Evolutionary conservation across 2,329 filamentous ascomycete genomes (phyloP).

Genomic region (Verticillium klebahnii): DNA sequence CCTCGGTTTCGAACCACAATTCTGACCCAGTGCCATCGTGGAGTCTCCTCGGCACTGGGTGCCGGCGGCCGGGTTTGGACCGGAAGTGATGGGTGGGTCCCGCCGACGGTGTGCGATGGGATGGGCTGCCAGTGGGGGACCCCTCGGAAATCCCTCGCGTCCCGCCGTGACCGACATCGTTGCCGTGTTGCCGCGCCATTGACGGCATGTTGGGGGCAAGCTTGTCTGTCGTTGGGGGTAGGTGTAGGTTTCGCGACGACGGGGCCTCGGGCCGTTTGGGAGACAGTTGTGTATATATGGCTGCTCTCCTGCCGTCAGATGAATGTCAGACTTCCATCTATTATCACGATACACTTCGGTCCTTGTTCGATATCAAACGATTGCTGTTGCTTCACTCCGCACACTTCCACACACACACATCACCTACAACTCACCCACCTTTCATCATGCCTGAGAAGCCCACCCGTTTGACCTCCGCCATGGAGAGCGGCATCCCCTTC

Average conservation of each 20-base stretch:
- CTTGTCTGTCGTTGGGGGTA: not conserved
- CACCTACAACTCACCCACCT: not conserved
- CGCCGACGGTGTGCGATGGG: not conserved
- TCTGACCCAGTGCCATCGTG: not conserved
- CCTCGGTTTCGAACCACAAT: not conserved
- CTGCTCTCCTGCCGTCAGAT: not conserved
- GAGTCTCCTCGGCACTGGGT: not conserved
- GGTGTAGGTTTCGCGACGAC: not conserved
- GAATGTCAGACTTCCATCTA: not conserved
- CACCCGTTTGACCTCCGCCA: not conserved
- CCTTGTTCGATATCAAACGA: not conserved
- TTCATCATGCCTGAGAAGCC: conserved; percentile 1
- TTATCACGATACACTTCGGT: not conserved
- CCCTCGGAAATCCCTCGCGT: not conserved
- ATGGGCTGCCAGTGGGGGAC: not conserved
- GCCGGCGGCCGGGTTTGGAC: not conserved
- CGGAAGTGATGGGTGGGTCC: not conserved
- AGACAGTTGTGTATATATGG: not conserved
- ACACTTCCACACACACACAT: not conserved
- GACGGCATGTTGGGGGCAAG: not conserved
- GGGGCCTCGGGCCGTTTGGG: not conserved
- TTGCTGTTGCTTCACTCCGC: not conserved
- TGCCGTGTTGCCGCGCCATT: not conserved
- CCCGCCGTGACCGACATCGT: not conserved
- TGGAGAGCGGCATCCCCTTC: conserved; percentile 36